These are phyloP conservation scores for Debaryomyces hansenii DNA, from an alignment of 805 yeast species.

Conservation along the genomic window DNA sequence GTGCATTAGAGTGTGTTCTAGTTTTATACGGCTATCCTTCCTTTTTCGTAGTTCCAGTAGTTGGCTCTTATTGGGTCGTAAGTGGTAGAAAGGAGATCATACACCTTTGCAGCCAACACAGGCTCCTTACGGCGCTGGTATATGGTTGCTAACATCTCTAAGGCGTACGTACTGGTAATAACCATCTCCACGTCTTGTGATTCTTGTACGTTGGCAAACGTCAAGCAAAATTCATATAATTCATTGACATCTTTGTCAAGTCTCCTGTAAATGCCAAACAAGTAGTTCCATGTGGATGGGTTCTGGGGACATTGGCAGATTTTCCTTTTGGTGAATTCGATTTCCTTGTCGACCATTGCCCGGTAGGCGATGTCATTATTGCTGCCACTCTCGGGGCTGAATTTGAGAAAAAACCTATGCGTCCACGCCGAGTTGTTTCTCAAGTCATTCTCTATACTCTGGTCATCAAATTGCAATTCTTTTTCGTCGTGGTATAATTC, in stretches of 20 bases:
- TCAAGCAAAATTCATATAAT: conserved; percentile 46
- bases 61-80: conserved; percentile 63
- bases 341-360: conserved; percentile 40
- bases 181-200: conserved; percentile 16
- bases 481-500: conserved; percentile 39
- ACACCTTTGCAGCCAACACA: conserved; percentile 43
- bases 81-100: conserved; percentile 48
- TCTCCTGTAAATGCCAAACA: conserved; percentile 53
- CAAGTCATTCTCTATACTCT: conserved; percentile 58
- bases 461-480: conserved; percentile 54
- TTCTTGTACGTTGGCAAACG: conserved; percentile 34
- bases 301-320: conserved; percentile 74
- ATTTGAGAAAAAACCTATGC: conserved; percentile 66
- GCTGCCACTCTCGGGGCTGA: conserved; percentile 9
- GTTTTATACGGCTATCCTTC: not conserved
- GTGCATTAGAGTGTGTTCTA: too few relatives aligned
- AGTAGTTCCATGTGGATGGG: conserved; percentile 83
- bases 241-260: conserved; percentile 27
- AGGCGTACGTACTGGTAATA: conserved; percentile 56
- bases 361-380: not conserved
- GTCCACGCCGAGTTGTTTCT: conserved; percentile 94
- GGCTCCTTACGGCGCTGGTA: conserved; percentile 29
- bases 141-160: conserved; percentile 60
- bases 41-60: conserved; percentile 57
- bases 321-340: conserved; percentile 47